These are phyloP conservation scores for Fusarium euwallaceae DNA, from an alignment of 2,329 filamentous ascomycete genomes.

Conservation along the genomic window DNA sequence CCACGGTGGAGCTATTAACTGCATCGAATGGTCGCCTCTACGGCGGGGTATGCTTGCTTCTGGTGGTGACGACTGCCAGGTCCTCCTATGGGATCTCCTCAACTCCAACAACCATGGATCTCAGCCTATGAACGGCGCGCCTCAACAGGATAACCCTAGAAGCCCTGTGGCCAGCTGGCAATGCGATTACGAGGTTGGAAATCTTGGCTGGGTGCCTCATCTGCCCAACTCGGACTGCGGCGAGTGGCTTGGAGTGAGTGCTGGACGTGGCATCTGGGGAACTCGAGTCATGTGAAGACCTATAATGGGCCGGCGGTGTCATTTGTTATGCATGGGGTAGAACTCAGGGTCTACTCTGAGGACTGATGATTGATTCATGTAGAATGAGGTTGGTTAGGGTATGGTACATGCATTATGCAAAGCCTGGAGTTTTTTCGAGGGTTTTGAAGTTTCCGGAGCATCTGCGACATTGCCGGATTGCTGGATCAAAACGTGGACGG, in stretches of 20 bases:
- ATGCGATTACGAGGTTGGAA: constrained; percentile 89
- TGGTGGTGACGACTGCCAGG: constrained; percentile 90
- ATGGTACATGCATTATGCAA: constrained; percentile 46
- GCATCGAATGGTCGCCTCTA: constrained; percentile 94
- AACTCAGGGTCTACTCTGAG: constrained; percentile 12
- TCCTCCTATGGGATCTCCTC: constrained; percentile 93
- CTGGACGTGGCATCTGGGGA: constrained; percentile 85
- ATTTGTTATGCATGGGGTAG: constrained; percentile 25
- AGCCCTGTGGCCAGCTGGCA: constrained; percentile 83
- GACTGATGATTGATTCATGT: constrained; percentile 40
- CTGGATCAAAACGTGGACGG: constrained; percentile 38
- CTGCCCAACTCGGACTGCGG: constrained; percentile 76
- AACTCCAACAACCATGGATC: constrained; percentile 64
- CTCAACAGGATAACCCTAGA: constrained; percentile 68
- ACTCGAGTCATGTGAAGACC: constrained; percentile 61
- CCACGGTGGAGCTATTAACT: constrained; percentile 87
- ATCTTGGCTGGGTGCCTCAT: constrained; percentile 86
- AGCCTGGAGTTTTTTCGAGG: constrained; percentile 45
- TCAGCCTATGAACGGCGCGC: constrained; percentile 62
- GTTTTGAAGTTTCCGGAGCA: constrained; percentile 39
- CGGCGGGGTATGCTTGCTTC: constrained; percentile 90
- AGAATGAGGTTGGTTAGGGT: constrained; percentile 40
- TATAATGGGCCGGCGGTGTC: constrained; percentile 33
- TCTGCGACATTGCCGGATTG: constrained; percentile 37
- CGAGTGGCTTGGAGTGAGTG: constrained; percentile 87